These are phyloP conservation scores for Diplocarpon rosae DNA, from an alignment of 2,329 filamentous ascomycete species.

Conservation along the genomic window DNA sequence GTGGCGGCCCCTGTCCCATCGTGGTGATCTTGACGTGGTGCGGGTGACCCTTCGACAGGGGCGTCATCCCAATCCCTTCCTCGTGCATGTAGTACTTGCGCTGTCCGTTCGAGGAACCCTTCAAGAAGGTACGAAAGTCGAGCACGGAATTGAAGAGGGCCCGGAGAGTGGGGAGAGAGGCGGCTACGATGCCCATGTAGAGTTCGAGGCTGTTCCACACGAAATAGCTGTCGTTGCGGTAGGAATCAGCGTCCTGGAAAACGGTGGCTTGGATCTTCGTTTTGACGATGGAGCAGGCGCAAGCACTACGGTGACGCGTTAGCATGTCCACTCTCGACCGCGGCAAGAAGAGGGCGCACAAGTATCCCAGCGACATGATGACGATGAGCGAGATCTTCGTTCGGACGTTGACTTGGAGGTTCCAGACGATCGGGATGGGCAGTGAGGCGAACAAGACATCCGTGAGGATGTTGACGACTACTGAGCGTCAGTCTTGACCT, in stretches of 20 bases:
- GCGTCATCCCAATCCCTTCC: slow-evolving; percentile 4
- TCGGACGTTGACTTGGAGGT: slow-evolving; percentile 32
- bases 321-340: background rate
- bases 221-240: slow-evolving; percentile 28
- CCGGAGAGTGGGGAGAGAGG: slow-evolving; percentile 33
- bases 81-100: slow-evolving; percentile 20
- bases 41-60: too few species aligned
- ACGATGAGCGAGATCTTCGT: slow-evolving; percentile 30
- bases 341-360: slow-evolving; percentile 7
- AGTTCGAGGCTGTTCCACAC: slow-evolving; percentile 36
- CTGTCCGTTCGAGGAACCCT: slow-evolving; percentile 1
- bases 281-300: slow-evolving; percentile 33
- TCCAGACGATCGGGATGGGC: slow-evolving; percentile 33
- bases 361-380: slow-evolving; percentile 19
- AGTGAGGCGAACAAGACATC: slow-evolving; percentile 29
- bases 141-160: slow-evolving; percentile 30
- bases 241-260: slow-evolving; percentile 28
- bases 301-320: slow-evolving; percentile 26
- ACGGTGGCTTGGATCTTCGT: slow-evolving; percentile 29
- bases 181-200: slow-evolving; percentile 33
- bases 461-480: slow-evolving; percentile 18
- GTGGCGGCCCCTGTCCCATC: too few species aligned
- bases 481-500: background rate
- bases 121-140: slow-evolving; percentile 12
- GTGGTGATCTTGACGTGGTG: too few species aligned